Evolutionary conservation across 106 monocot species (phyloP).

Genomic region (Allium sativum): DNA sequence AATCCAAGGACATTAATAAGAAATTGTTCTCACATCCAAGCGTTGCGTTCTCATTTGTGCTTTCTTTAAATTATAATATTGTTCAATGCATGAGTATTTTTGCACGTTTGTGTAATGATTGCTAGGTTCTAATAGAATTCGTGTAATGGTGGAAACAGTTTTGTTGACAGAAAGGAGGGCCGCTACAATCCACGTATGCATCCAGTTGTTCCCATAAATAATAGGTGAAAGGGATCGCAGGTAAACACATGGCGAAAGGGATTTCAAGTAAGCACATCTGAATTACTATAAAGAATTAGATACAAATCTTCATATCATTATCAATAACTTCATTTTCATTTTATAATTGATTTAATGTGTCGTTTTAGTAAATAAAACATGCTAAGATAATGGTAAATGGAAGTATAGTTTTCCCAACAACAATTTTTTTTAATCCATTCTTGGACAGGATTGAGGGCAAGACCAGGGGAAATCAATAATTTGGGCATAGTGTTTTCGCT

Average conservation of each 20-base stretch:
- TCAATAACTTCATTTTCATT: neutral
- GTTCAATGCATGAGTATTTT: constrained; percentile 19
- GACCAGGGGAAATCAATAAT: too few species aligned
- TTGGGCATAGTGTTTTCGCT: too few species aligned
- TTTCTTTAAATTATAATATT: neutral
- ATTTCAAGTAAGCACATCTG: too few species aligned
- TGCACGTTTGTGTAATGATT: constrained; percentile 23
- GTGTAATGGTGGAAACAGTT: constrained; percentile 75
- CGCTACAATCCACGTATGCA: constrained; percentile 98
- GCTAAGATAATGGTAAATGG: constrained; percentile 74
- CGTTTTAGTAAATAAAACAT: constrained; percentile 86
- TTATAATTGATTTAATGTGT: constrained; percentile 52
- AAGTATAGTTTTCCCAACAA: constrained; percentile 73
- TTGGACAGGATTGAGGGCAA: too few species aligned
- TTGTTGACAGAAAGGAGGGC: constrained; percentile 91
- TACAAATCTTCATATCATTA: neutral
- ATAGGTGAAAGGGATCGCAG: constrained; percentile 99
- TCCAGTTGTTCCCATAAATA: constrained; percentile 64
- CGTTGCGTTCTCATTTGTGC: neutral
- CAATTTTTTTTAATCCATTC: too few species aligned
- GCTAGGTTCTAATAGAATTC: constrained; percentile 49
- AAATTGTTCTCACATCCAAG: neutral
- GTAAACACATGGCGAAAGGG: too few species aligned
- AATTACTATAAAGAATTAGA: neutral
- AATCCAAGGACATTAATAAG: too few species aligned